Evolutionary conservation across 1,139 yeast genomes (phyloP), one percentile per base, ranked within the genome.

Genomic region (Geotrichum restrictum): DNA sequence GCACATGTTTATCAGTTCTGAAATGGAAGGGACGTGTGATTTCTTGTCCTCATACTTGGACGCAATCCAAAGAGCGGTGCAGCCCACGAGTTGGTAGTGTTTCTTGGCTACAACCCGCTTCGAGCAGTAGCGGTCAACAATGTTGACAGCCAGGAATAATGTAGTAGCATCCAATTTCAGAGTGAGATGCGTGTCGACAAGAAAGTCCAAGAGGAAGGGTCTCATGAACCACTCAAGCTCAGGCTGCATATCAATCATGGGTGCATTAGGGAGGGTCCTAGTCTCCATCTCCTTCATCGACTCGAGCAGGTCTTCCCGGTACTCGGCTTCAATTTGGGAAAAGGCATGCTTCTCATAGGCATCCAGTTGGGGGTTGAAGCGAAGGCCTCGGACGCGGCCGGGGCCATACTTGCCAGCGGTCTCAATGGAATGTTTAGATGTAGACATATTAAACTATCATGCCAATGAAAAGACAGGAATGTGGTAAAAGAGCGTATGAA

Each of bases 181-280:
- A 55, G 89, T 81, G 18, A 82, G 74, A 69, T 93, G 98, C 59
- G 88, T 76, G 66, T 88, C 29, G 8, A 24, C 29, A 24, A 24
- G 29, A 24, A 24, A 24, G 29, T 24, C 29, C 29, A 24, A 24
- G 51, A 91, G 74, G 62, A 82, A 87, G 0, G 97, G 96, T 64
- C 98, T 79, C 96, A 89, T 87, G 69, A 78, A 83, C 96, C 96
- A 88, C 63, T 86, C 88, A 56, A 91, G 80, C 69, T 91, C 97
- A 0, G 98, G 97, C 69, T 91, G 98, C 57, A 85, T 75, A 61
- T 88, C 95, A 59, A 91, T 88, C 94, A 89, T 85, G 39, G 82
- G 44, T 3, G 71, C 61, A 56, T 67, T 70, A 13, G 72, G 67
- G 19, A 63, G 58, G 29, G 69, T 64, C 18, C 50, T 46, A 38